Evolutionary conservation across 2,329 filamentous ascomycete species (phyloP), one percentile per base, ranked within the genome.

Genomic region (Epichloe coenophiala): DNA sequence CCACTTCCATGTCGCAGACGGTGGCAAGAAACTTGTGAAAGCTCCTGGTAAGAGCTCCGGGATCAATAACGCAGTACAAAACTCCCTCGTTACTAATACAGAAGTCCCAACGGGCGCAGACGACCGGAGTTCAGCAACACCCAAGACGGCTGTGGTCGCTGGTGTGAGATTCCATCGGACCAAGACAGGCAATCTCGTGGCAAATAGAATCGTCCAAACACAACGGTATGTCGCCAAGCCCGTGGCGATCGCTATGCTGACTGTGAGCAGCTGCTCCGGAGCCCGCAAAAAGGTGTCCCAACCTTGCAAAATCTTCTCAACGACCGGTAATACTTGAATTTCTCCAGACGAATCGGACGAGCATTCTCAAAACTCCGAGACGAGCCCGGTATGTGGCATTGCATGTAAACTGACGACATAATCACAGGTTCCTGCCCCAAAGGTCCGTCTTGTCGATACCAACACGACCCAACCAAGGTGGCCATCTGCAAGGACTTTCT

Each of bases 401-500:
- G 60, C 58, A 64, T 39, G 63, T 62, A 58, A 47, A 74, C 76
- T 79, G 66, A 79, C 71, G 53, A 50, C 44, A 46, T 43, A 49
- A 45, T 45, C 58, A 37, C 74, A 95, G 93, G 93, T 71, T 84
- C 83, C 57, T 98, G 93, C 67, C 74, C 81, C 51, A 88, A 88
- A 66, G 90, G 91, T 53, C 84, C 85, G 7, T 72, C 70, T 45
- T 98, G 93, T 68, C 83, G 78, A 50, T 93, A 85, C 63, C 72
- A 82, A 47, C 93, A 98, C 73, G 87, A 98, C 63, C 79, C 86
- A 41, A 74, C 80, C 63, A 95, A 88, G 70, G 87, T 95, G 61
- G 87, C 91, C 51, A 82, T 93, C 51, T 98, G 93, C 80, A 93
- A 88, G 68, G 83, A 87, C 49, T 89, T 86, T 64, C 75, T 97